phyloP scores from a whole-genome alignment of 139 green algal species.

The Deuterostichococcus epilithicus region DNA sequence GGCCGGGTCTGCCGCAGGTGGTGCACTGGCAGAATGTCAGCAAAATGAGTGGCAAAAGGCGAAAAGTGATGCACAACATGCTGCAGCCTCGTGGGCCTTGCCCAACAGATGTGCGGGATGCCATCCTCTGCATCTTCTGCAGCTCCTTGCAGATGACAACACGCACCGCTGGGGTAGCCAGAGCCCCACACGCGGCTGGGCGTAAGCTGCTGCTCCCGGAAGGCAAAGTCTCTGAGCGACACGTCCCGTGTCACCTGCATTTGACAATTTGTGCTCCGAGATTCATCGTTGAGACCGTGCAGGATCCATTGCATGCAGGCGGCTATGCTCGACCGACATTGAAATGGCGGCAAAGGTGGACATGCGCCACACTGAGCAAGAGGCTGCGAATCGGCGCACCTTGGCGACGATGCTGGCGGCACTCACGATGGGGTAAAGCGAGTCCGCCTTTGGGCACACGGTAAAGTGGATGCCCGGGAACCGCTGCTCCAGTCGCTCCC shows the following conservation, averaged over 20 bases:
- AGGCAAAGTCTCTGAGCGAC: slow-evolving; percentile 18
- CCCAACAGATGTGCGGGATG: too few relatives aligned
- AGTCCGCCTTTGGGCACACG: slow-evolving; percentile 80
- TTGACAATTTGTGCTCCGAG: not conserved
- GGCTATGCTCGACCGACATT: not conserved
- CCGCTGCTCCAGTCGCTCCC: slow-evolving; percentile 15
- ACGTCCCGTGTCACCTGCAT: slow-evolving; percentile 47
- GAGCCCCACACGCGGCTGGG: slow-evolving; percentile 33
- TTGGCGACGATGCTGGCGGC: slow-evolving; percentile 93
- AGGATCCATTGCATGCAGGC: not conserved
- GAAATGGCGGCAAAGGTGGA: not conserved
- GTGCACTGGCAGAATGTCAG: too few relatives aligned
- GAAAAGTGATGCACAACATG: too few relatives aligned
- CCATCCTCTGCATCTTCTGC: not conserved
- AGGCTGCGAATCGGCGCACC: slow-evolving; percentile 25
- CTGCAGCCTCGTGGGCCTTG: too few relatives aligned
- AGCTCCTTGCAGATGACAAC: not conserved
- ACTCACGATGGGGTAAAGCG: slow-evolving; percentile 87
- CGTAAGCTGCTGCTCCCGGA: not conserved
- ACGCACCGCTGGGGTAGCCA: slow-evolving; percentile 60
- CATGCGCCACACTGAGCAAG: not conserved
- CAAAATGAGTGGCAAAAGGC: too few relatives aligned
- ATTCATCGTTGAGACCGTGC: not conserved
- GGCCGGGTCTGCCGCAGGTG: slow-evolving; percentile 43
- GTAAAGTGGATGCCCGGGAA: slow-evolving; percentile 71